Conservation (phyloP, 176 grass and related monocot species). For the Paspalum notatum region DNA sequence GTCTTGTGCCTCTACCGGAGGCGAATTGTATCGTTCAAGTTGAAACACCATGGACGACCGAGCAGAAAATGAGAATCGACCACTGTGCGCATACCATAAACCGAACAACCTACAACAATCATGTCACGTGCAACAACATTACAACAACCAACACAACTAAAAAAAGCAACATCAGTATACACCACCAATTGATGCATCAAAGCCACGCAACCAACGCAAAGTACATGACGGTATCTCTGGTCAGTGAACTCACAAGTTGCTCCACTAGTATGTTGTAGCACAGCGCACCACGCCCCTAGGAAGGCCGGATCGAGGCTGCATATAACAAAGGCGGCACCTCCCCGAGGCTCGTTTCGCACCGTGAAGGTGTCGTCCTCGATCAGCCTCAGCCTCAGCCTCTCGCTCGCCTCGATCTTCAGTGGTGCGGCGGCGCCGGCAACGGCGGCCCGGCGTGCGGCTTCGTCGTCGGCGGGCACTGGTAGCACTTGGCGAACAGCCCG, state of each 20-base stretch:
- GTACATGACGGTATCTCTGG: not conserved
- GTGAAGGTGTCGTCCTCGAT: not conserved
- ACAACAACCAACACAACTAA: not conserved
- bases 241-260: slow-evolving; percentile 10
- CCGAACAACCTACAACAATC: slow-evolving; percentile 13
- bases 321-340: not conserved
- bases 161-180: no score
- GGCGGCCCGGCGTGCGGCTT: slow-evolving; percentile 31
- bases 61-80: not conserved
- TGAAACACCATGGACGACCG: not conserved
- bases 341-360: not conserved
- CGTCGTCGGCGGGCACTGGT: slow-evolving; percentile 52
- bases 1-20: not conserved
- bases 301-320: not conserved
- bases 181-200: not conserved
- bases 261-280: not conserved
- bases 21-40: not conserved
- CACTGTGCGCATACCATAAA: not conserved
- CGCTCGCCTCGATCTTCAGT: not conserved
- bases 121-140: not conserved
- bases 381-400: not conserved
- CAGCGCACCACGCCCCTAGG: not conserved
- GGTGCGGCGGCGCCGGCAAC: slow-evolving; percentile 23
- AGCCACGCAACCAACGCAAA: not conserved
- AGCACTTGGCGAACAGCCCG: slow-evolving; percentile 83